Evolutionary conservation across 1,284 basidiomycete species (phyloP).

Genomic region (Ustilago curta): DNA sequence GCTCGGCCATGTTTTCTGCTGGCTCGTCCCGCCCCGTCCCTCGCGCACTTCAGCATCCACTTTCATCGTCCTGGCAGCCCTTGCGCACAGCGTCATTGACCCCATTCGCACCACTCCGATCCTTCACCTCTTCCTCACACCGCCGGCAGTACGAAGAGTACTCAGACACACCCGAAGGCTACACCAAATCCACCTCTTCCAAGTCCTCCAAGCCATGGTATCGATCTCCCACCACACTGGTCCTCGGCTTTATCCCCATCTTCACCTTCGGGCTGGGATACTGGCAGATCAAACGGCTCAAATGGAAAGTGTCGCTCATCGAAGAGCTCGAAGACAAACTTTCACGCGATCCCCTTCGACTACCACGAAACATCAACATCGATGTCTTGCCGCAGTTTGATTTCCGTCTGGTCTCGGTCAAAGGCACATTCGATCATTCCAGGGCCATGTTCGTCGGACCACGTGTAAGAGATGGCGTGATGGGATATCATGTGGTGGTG

Average conservation of each 20-base stretch:
- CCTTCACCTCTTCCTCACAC: constrained; percentile 11
- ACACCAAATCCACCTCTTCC: constrained; percentile 25
- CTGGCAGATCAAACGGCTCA: constrained; percentile 89
- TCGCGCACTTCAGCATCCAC: neutral
- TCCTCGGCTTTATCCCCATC: constrained; percentile 87
- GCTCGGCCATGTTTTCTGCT: constrained; percentile 4
- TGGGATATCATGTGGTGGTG: constrained; percentile 87
- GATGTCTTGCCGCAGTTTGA: constrained; percentile 58
- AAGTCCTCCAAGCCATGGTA: constrained; percentile 52
- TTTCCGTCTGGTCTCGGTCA: constrained; percentile 58
- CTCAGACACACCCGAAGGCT: constrained; percentile 35
- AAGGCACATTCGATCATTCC: constrained; percentile 71
- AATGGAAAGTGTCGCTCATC: constrained; percentile 95
- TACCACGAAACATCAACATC: constrained; percentile 84
- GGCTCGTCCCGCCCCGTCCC: constrained; percentile 12
- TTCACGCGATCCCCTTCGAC: constrained; percentile 79
- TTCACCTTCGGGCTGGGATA: constrained; percentile 91
- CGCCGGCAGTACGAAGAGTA: constrained; percentile 14
- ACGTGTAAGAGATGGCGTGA: constrained; percentile 84
- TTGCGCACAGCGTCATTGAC: neutral
- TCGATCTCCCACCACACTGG: constrained; percentile 70
- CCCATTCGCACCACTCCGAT: neutral
- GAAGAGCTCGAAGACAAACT: constrained; percentile 94
- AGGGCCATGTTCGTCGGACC: constrained; percentile 87
- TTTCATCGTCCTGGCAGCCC: neutral